Evolutionary conservation across 2,329 filamentous ascomycete species (phyloP).

Genomic region (Aureobasidium mangrovei): DNA sequence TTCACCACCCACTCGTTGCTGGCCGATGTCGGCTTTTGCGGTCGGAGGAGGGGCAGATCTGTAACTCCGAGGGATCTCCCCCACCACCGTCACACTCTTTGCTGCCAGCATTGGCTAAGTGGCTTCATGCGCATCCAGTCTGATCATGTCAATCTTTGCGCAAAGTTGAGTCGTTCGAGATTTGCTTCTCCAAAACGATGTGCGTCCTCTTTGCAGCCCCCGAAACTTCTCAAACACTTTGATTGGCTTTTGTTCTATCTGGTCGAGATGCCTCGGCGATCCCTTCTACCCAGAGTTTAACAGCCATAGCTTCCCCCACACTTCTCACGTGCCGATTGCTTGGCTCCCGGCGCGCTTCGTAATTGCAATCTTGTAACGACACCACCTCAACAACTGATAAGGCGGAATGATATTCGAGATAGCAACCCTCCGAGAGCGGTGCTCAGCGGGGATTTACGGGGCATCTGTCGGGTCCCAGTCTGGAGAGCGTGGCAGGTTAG

Average conservation of each 20-base stretch:
- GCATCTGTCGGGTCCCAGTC: slow-evolving; percentile 30
- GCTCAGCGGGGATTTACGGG: slow-evolving; percentile 10
- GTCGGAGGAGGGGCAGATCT: background rate
- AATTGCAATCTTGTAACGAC: slow-evolving; percentile 11
- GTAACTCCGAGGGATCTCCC: slow-evolving; percentile 8
- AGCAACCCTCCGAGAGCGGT: slow-evolving; percentile 7
- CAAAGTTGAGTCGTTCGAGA: too few species aligned
- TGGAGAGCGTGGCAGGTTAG: slow-evolving; percentile 14
- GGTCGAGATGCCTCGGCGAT: slow-evolving; percentile 1
- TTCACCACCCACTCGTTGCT: background rate
- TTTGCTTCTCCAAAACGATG: background rate
- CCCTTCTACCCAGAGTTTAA: background rate
- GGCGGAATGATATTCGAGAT: background rate
- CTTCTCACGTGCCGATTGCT: background rate
- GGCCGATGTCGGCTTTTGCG: background rate
- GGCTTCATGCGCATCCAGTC: background rate
- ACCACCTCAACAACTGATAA: slow-evolving; percentile 13
- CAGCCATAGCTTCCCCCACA: slow-evolving; percentile 6
- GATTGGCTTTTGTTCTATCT: background rate
- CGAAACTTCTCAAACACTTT: background rate
- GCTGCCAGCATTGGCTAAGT: slow-evolving; percentile 2
- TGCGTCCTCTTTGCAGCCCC: background rate
- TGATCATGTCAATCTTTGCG: background rate
- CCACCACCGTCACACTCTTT: background rate
- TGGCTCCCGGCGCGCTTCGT: slow-evolving; percentile 3